phyloP scores from a whole-genome alignment of 2,329 filamentous ascomycete genomes.

The Aureobasidium sp. region DNA sequence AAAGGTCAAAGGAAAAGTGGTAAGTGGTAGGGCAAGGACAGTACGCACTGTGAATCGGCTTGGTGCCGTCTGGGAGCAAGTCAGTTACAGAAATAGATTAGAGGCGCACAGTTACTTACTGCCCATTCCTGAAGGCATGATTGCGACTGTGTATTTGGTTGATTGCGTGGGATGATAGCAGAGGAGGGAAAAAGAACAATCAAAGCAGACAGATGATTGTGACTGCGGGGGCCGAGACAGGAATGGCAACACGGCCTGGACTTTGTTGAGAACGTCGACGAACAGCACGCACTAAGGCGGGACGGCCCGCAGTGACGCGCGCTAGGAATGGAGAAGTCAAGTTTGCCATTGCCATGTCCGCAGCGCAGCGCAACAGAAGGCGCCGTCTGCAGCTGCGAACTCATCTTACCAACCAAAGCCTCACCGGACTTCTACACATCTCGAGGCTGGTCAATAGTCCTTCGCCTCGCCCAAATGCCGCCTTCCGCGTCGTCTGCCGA shows the following conservation, averaged over 20 bases:
- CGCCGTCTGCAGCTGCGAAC: background rate
- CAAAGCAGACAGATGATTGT: background rate
- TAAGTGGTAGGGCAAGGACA: background rate
- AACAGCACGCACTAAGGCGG: background rate
- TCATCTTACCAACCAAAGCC: background rate
- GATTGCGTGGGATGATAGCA: background rate
- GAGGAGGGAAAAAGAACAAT: background rate
- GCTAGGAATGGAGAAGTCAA: slow-evolving; percentile 2
- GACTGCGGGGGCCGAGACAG: background rate
- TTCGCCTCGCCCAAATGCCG: slow-evolving; percentile 13
- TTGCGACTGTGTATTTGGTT: slow-evolving; percentile 20
- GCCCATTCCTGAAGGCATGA: slow-evolving; percentile 47
- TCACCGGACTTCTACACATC: background rate
- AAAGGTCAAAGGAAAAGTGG: background rate
- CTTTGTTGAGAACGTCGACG: background rate
- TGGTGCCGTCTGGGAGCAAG: slow-evolving; percentile 39
- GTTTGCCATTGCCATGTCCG: slow-evolving; percentile 7
- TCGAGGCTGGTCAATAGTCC: background rate
- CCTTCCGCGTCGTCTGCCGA: slow-evolving; percentile 12
- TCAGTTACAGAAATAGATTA: background rate
- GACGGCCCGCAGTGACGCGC: background rate
- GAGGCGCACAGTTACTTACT: slow-evolving; percentile 28
- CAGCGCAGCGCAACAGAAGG: background rate
- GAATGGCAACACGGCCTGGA: background rate
- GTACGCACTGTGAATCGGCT: slow-evolving; percentile 42